Evolutionary conservation across 257 asterid genomes (phyloP).

Genomic region (Solanum virginianum): DNA sequence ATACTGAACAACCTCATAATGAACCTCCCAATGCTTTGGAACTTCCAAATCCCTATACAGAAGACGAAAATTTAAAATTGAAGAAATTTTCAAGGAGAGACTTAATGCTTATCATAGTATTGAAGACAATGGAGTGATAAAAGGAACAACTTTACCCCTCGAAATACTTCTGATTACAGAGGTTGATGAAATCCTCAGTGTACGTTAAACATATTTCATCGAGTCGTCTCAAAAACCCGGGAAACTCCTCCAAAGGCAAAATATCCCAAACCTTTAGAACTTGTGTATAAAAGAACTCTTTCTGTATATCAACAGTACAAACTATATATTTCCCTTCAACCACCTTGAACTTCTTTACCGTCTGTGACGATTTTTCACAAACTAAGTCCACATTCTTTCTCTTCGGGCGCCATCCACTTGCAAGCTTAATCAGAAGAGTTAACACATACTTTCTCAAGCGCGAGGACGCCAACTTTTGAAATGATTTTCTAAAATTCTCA

Average conservation of each 20-base stretch:
- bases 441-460: constrained; percentile 22
- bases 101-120: background rate
- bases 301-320: constrained; percentile 43
- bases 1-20: constrained; percentile 15
- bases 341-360: constrained; percentile 37
- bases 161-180: constrained; percentile 26
- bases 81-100: background rate
- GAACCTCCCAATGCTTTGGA: constrained; percentile 38
- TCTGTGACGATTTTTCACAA: constrained; percentile 32
- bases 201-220: constrained; percentile 32
- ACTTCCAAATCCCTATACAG: constrained; percentile 38
- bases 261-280: constrained; percentile 59
- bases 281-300: constrained; percentile 27
- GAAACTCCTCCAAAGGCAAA: constrained; percentile 27
- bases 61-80: background rate
- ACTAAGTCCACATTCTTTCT: constrained; percentile 27
- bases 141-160: constrained; percentile 30
- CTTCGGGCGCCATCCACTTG: constrained; percentile 72
- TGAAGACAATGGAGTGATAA: background rate
- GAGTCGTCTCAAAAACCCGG: constrained; percentile 31
- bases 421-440: constrained; percentile 31
- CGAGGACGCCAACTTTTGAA: constrained; percentile 18
- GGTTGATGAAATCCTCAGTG: constrained; percentile 28
- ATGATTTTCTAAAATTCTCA: constrained; percentile 48
- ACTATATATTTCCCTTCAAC: constrained; percentile 27